Evolutionary conservation across 2,329 filamentous ascomycete species (phyloP).

Genomic region (Ascomycota sp.): DNA sequence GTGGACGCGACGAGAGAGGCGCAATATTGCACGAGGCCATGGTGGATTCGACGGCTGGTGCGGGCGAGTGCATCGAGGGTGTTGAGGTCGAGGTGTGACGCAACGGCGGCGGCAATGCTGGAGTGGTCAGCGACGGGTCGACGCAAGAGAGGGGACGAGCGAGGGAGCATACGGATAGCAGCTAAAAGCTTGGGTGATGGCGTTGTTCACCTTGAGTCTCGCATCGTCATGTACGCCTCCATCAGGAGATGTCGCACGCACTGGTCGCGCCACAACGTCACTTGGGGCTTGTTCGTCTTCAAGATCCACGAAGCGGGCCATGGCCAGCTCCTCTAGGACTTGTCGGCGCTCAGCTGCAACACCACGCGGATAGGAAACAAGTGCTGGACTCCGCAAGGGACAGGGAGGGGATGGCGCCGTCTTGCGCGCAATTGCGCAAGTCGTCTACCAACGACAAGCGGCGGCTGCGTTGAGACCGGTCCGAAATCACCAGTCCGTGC

Average conservation of each 20-base stretch:
- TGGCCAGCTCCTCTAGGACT: not conserved
- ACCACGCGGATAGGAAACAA: not conserved
- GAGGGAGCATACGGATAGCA: not conserved
- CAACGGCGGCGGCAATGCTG: conserved; percentile 63
- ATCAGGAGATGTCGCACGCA: not conserved
- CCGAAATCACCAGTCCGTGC: too few relatives aligned
- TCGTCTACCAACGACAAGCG: too few relatives aligned
- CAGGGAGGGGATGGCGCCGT: too few relatives aligned
- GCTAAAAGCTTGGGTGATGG: not conserved
- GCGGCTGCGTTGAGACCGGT: too few relatives aligned
- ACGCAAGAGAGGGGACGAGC: not conserved
- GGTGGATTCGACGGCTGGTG: conserved; percentile 62
- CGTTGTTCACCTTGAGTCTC: not conserved
- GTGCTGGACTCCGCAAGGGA: not conserved
- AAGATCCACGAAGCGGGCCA: not conserved
- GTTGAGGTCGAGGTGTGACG: conserved; percentile 65
- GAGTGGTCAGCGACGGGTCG: conserved; percentile 3
- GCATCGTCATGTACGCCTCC: not conserved
- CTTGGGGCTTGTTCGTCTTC: not conserved
- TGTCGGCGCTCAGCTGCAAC: too few relatives aligned
- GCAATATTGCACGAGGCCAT: conserved; percentile 60
- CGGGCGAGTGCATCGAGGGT: conserved; percentile 65
- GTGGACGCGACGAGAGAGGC: conserved; percentile 52
- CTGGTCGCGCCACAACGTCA: not conserved
- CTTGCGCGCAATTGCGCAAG: too few relatives aligned